Evolutionary conservation across 2,329 filamentous ascomycete species (phyloP), one percentile per base, ranked within the genome.

Genomic region (Akanthomyces uredinophilus): DNA sequence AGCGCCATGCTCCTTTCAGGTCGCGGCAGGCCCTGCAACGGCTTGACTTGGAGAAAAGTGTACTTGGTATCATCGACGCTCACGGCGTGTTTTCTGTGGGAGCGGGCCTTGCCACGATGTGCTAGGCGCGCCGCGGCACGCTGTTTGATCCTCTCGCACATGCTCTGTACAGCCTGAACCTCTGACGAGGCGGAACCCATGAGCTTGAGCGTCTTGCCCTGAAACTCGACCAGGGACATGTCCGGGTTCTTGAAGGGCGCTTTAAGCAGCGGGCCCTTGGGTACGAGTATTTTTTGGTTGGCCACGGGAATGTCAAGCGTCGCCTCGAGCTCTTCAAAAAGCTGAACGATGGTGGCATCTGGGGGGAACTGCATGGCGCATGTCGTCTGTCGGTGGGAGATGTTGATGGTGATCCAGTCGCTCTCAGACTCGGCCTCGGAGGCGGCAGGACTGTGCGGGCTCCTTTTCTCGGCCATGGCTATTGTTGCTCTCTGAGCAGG

Each of bases 41-140:
- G 90, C 1, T 87, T 83, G 1, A 98, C 80, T 0, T 85, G 84
- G 65, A 88, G 83, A 76, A 99, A 99, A 0, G 90, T 96, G 77
- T 96, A 96, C 64, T 79, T 81, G 22, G 80, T 78, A 63, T 88
- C 83, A n/a, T 86, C 85, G 71, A 69, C 70, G 63, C 76, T 77
- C 60, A 43, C 37, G 51, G 49, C 39, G 13, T 55, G n/a, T n/a
- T 65, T 64, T 11, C 43, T 51, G 27, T 54, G 62, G 58, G 22
- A n/a, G 64, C 64, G 71, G 52, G 66, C 66, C 66, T 66, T 74
- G 63, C 50, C 68, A 60, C 65, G 70, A 65, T 67, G 72, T 24
- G 68, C 74, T 67, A 70, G 63, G 39, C 77, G 74, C 16, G 74
- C 75, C 3, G 74, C 75, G 51, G 84, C 79, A 7, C 81, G 75